phyloP scores from a whole-genome alignment of 345 rosid species.

The Carallia brachiata region DNA sequence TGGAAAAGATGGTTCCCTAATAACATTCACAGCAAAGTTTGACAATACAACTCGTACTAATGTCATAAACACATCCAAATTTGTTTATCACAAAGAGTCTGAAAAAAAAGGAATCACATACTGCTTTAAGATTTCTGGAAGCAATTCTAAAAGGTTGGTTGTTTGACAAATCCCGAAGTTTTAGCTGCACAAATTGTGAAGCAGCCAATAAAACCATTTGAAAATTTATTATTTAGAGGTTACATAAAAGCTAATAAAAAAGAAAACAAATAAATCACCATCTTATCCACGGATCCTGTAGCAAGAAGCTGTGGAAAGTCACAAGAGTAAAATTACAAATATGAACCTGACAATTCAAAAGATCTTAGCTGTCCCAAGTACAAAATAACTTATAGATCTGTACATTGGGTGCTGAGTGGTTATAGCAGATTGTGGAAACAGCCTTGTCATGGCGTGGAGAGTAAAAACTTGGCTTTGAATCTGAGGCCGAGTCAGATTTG shows the following conservation, averaged over 20 bases:
- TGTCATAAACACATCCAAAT: background rate
- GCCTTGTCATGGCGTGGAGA: slow-evolving; percentile 89
- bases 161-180: slow-evolving; percentile 84
- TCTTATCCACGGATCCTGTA: slow-evolving; percentile 45
- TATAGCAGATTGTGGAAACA: slow-evolving; percentile 64
- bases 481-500: slow-evolving; percentile 47
- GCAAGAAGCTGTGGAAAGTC: slow-evolving; percentile 40
- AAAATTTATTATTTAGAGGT: background rate
- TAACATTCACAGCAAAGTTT: slow-evolving; percentile 9
- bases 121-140: slow-evolving; percentile 63
- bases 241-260: background rate
- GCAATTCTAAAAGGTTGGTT: slow-evolving; percentile 72
- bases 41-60: background rate
- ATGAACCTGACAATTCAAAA: background rate
- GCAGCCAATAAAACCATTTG: background rate
- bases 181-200: slow-evolving; percentile 44
- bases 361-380: background rate
- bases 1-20: slow-evolving; percentile 80
- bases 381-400: background rate
- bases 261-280: slow-evolving; percentile 20
- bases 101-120: slow-evolving; percentile 27
- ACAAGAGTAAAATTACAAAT: background rate
- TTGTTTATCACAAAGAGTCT: background rate
- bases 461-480: slow-evolving; percentile 58
- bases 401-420: slow-evolving; percentile 48